phyloP scores from a whole-genome alignment of 129 eudicot species.

The Arctium lappa region DNA sequence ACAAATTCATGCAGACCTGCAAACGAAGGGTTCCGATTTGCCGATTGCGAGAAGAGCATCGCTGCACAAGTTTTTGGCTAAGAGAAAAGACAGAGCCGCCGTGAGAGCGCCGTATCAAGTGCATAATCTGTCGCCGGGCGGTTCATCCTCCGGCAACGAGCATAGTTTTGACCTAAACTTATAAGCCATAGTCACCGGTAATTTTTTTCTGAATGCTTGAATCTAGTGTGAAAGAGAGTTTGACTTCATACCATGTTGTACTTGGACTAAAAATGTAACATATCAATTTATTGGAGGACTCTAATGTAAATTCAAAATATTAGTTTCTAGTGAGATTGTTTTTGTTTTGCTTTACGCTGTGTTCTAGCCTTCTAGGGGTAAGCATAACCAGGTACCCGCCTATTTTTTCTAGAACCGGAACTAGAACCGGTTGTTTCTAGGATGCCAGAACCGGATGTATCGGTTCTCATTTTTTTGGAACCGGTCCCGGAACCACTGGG shows the following conservation, averaged over 20 bases:
- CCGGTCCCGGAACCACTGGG: too few relatives aligned
- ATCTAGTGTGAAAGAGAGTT: background rate
- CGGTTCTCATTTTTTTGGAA: too few relatives aligned
- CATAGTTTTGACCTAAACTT: conserved; percentile 46
- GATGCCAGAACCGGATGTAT: too few relatives aligned
- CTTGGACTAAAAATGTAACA: conserved; percentile 3
- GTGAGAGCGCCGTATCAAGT: conserved; percentile 44
- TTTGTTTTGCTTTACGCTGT: background rate
- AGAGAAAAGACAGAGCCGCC: conserved; percentile 64
- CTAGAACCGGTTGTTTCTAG: too few relatives aligned
- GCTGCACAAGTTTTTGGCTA: conserved; percentile 63
- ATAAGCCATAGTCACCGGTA: conserved; percentile 8
- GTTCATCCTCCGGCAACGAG: conserved; percentile 25
- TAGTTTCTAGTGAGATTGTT: background rate
- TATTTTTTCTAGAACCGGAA: too few relatives aligned
- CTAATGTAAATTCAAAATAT: conserved; percentile 17
- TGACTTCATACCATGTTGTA: background rate
- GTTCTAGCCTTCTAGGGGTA: too few relatives aligned
- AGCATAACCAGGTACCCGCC: too few relatives aligned
- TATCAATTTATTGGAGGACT: background rate
- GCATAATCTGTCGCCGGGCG: conserved; percentile 10
- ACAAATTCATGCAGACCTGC: background rate
- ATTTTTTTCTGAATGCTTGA: background rate
- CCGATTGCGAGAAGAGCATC: conserved; percentile 82
- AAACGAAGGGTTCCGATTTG: conserved; percentile 43